Percentiles rank a stretch among this genome's conserved stretches.
Evolutionary conservation across 148 eudicot genomes (phyloP).

Genomic region (Rhododendron ferrugineum): DNA sequence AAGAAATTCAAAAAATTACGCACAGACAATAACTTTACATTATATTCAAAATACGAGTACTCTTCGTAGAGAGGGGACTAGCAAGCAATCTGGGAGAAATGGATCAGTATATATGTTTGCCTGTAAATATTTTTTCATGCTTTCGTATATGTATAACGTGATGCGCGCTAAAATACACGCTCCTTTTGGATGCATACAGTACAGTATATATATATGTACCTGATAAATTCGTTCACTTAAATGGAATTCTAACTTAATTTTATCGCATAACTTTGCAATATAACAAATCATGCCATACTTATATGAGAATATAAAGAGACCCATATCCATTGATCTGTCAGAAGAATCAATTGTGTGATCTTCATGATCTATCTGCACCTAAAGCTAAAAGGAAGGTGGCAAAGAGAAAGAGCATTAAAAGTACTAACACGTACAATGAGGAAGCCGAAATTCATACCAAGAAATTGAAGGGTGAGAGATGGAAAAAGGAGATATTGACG

Average conservation of each 20-base stretch:
- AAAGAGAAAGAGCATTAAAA: neutral
- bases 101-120: neutral
- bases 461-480: neutral
- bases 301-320: neutral
- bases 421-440: neutral
- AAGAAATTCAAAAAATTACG: neutral
- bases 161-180: too few species aligned
- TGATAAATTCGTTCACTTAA: too few species aligned
- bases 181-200: too few species aligned
- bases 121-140: neutral
- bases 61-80: neutral
- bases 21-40: neutral
- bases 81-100: neutral
- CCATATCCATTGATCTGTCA: neutral
- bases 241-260: neutral
- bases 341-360: neutral
- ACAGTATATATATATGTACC: too few species aligned
- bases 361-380: neutral
- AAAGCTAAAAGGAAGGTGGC: neutral
- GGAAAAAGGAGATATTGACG: conserved; percentile 17
- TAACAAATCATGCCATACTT: neutral
- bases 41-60: neutral
- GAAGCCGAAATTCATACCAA: neutral
- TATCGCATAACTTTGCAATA: neutral
- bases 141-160: neutral